Base-by-base conservation (phyloP, 371 early-diverging fungal genomes). In the Cladochytrium tenue region DNA sequence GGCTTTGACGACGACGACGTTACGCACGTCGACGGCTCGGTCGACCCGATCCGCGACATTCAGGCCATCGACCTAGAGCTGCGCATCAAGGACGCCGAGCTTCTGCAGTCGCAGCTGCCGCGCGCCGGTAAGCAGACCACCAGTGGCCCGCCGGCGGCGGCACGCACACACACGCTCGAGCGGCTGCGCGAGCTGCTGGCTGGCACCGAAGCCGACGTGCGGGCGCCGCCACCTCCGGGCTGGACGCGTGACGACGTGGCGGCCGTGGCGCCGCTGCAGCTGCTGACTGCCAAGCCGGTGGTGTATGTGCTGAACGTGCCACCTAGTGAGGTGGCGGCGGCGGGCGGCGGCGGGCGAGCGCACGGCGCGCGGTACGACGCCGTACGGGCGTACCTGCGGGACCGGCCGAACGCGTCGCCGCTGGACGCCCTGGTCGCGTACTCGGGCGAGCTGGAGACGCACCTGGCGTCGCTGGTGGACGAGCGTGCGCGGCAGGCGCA, bases 241-340 rank as follows among this genome's bases (percentile, higher is more conserved):
- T 93, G 96, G 95, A 80, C 82, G 66, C 89, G 90, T 81, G 89
- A 93, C 81, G 94, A 95, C 76, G 86, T 96, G 50, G 93, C 91
- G 60, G 84, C 91, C 34, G 92, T 97, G 74, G 95, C 93, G 76
- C 43, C 28, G 89, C 83, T 96, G 59, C 90, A 90, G 65, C 88
- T 99, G 59, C 83, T 99, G 61, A 97, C 99, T 1, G 95, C 97
- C 62, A 99, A 99, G 78, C 95, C 97, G 28, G 95, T 98, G 33
- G 94, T 98, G 53, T 97, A 98, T 75, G 88, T 99, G 58, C 75
- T 79, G 67, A 99, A 99, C 76, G 81, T 97, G 60, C 87, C 88
- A 63, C 93, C 92, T 73, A 86, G 89, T 67, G 95, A 95, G 60
- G 61, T 66, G 15, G 51, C 87, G 52, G 89, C 88, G 86, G 91